Percentiles rank a stretch among this genome's conserved stretches.
Evolutionary conservation across 1,284 basidiomycete genomes (phyloP).

Genomic region (Malassezia cuniculi): DNA sequence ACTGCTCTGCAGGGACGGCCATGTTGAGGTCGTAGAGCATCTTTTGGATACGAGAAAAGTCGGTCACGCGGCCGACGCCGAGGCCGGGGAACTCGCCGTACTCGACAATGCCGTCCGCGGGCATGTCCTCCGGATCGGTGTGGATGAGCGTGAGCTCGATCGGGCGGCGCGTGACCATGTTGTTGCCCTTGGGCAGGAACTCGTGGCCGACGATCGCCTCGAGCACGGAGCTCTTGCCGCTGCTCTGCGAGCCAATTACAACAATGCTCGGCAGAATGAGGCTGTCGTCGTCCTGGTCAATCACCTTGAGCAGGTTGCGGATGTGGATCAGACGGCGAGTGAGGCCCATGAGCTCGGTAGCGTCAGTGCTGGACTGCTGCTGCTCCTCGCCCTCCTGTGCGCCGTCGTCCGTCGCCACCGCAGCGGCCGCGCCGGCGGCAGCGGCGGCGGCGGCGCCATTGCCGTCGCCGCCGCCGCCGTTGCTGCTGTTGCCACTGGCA

Average conservation of each 20-base stretch:
- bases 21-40: constrained; percentile 89
- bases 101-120: constrained; percentile 54
- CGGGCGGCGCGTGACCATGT: constrained; percentile 97
- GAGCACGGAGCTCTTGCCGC: constrained; percentile 90
- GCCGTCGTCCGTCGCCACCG: constrained; percentile 4
- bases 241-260: constrained; percentile 94
- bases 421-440: constrained; percentile 24
- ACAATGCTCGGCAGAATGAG: constrained; percentile 92
- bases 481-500: neutral
- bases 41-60: constrained; percentile 79
- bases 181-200: constrained; percentile 94
- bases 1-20: constrained; percentile 72
- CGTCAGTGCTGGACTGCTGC: constrained; percentile 2
- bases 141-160: constrained; percentile 95
- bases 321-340: constrained; percentile 95
- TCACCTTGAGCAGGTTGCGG: constrained; percentile 75
- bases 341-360: constrained; percentile 62
- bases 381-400: constrained; percentile 6
- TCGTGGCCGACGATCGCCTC: constrained; percentile 97
- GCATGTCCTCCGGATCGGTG: constrained; percentile 48
- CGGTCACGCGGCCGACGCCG: constrained; percentile 71
- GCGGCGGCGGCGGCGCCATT: constrained; percentile 3
- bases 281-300: constrained; percentile 69
- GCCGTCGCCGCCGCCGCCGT: neutral
- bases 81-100: constrained; percentile 89